Evolutionary conservation across 305 asterid genomes (phyloP).

Genomic region (Solanum hybrid): DNA sequence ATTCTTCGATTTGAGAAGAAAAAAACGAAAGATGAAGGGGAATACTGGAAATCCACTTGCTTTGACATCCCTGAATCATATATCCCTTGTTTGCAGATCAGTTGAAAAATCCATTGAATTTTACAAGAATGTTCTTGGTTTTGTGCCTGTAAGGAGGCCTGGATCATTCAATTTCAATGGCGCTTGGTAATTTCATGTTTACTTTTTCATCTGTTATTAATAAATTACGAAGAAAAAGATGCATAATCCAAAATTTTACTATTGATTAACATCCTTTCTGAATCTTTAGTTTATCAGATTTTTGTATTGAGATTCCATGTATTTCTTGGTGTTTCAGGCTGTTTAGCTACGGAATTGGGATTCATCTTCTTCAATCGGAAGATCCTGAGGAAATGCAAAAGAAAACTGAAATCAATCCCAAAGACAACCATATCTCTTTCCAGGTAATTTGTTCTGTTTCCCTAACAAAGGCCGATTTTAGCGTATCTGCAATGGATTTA

Average conservation of each 20-base stretch:
- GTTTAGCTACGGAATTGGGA: constrained; percentile 86
- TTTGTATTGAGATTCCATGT: background rate
- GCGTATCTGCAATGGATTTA: background rate
- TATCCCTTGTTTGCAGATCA: constrained; percentile 74
- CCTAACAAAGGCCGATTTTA: background rate
- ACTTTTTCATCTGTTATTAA: background rate
- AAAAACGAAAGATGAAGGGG: constrained; percentile 33
- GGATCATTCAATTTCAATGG: constrained; percentile 80
- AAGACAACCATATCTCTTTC: constrained; percentile 89
- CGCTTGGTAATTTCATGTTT: constrained; percentile 50
- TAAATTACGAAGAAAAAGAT: background rate
- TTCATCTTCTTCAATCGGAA: constrained; percentile 78
- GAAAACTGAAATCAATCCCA: constrained; percentile 79
- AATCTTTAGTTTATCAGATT: background rate
- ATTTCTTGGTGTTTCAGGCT: constrained; percentile 33
- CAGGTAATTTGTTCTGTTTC: constrained; percentile 41
- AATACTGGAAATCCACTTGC: constrained; percentile 56
- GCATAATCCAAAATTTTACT: background rate
- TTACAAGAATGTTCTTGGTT: constrained; percentile 71
- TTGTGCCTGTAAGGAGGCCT: constrained; percentile 77
- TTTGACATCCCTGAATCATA: constrained; percentile 74
- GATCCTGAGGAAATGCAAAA: constrained; percentile 48
- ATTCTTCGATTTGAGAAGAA: background rate
- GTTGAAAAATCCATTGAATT: constrained; percentile 69
- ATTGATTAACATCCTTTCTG: background rate